phyloP scores from a whole-genome alignment of 108 stramenopile species.

The Nitzschia putrida region DNA sequence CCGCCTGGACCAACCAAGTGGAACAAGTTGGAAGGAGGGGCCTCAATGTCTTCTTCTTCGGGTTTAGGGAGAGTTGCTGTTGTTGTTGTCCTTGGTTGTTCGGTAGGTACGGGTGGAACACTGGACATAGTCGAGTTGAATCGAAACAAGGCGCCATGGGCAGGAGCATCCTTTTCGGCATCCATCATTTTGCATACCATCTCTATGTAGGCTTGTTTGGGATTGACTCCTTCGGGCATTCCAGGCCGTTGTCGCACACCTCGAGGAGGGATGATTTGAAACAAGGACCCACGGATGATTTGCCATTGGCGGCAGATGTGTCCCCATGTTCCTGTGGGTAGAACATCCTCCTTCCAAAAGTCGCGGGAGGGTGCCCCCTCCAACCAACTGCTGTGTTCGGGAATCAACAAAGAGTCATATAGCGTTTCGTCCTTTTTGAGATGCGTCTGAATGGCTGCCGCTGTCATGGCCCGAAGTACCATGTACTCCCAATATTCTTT shows the following conservation, averaged over 20 bases:
- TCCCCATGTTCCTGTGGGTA: slow-evolving; percentile 1
- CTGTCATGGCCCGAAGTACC: slow-evolving; percentile 18
- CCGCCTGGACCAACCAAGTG: no score
- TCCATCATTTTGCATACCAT: slow-evolving; percentile 8
- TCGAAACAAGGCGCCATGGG: background rate
- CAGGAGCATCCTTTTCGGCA: background rate
- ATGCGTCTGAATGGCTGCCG: slow-evolving; percentile 22
- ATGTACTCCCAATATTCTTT: slow-evolving; percentile 29
- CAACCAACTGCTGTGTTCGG: slow-evolving; percentile 25
- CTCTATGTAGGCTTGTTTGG: slow-evolving; percentile 23
- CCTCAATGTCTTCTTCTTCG: no score
- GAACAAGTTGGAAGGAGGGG: no score
- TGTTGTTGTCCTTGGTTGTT: no score
- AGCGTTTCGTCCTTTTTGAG: slow-evolving; percentile 7
- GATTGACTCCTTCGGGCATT: slow-evolving; percentile 15
- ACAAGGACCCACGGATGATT: slow-evolving; percentile 11
- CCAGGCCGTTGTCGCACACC: slow-evolving; percentile 31
- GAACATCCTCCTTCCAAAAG: slow-evolving; percentile 18
- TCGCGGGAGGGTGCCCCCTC: slow-evolving; percentile 26
- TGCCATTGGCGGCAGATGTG: background rate
- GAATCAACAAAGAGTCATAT: slow-evolving; percentile 25
- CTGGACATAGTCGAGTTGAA: no score
- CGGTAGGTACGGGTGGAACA: no score
- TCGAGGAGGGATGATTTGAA: slow-evolving; percentile 21
- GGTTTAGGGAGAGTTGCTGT: no score